Percentiles rank a stretch among this genome's conserved stretches.
These are phyloP conservation scores for Immersiporthe knoxdaviesiana DNA, from an alignment of 2,329 filamentous ascomycete species.

Conservation along the genomic window DNA sequence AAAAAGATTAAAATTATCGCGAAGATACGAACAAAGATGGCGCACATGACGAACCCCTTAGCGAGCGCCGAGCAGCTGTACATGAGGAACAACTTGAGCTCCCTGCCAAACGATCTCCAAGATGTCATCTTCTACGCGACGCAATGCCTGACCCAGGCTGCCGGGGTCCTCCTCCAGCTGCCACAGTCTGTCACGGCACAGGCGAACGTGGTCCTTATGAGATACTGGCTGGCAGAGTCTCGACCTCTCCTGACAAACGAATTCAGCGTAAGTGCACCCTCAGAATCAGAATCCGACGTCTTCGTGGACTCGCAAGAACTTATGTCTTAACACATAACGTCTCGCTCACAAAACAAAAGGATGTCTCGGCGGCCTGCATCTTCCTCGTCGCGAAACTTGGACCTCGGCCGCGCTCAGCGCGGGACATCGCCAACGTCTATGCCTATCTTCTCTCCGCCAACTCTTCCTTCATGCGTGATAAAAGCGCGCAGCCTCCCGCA, in stretches of 20 bases:
- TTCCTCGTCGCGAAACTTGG: conserved; percentile 86
- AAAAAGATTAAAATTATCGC: background rate
- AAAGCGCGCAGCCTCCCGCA: conserved; percentile 35
- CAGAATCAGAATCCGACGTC: background rate
- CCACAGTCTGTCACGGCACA: conserved; percentile 86
- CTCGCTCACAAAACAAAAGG: conserved; percentile 55
- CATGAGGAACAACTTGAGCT: conserved; percentile 56
- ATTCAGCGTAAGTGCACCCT: conserved; percentile 51
- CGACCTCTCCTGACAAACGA: conserved; percentile 58
- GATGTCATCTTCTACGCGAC: conserved; percentile 73
- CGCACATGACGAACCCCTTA: conserved; percentile 70
- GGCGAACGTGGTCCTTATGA: conserved; percentile 78
- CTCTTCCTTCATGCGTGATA: conserved; percentile 56
- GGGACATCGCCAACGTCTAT: conserved; percentile 84
- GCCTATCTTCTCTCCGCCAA: conserved; percentile 72
- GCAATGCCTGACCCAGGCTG: conserved; percentile 75
- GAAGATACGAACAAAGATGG: conserved; percentile 45
- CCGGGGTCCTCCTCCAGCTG: conserved; percentile 78
- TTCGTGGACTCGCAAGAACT: background rate
- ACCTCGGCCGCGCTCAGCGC: conserved; percentile 72
- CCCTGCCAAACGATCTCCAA: conserved; percentile 69
- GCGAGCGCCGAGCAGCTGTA: conserved; percentile 73
- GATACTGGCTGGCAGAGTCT: conserved; percentile 70
- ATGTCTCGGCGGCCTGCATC: conserved; percentile 78
- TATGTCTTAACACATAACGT: conserved; percentile 6